Percentiles rank a stretch among this genome's conserved stretches.
Conservation (phyloP, 106 monocot genomes). For the Chionographis japonica region DNA sequence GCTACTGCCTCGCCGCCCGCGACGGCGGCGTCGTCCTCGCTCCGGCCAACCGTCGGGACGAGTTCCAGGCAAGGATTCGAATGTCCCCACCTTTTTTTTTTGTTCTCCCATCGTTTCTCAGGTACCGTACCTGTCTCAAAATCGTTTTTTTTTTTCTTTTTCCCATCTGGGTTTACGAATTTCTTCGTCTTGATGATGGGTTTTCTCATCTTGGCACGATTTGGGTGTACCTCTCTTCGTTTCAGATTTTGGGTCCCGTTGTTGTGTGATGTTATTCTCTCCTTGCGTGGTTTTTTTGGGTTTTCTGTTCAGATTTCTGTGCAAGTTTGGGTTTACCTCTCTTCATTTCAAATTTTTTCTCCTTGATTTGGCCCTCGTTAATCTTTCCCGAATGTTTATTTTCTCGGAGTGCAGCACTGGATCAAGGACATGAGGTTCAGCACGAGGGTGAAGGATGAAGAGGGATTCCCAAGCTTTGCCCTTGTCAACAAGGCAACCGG, state of each 20-base stretch:
- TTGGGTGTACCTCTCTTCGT: too few relatives aligned
- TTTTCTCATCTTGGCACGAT: too few relatives aligned
- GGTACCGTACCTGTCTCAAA: background rate
- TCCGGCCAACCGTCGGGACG: conserved; percentile 5
- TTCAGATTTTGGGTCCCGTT: too few relatives aligned
- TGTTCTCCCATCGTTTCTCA: background rate
- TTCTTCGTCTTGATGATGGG: too few relatives aligned
- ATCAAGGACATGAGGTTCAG: conserved; percentile 73
- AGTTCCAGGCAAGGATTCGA: conserved; percentile 10
- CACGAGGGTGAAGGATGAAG: conserved; percentile 69
- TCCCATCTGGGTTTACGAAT: too few relatives aligned
- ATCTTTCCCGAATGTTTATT: background rate
- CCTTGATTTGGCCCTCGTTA: background rate
- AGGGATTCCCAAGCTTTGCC: conserved; percentile 61
- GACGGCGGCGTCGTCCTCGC: conserved; percentile 16
- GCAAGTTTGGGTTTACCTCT: conserved; percentile 2
- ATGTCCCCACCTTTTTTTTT: background rate
- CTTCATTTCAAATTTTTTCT: background rate
- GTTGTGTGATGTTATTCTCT: too few relatives aligned
- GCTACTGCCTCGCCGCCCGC: conserved; percentile 19
- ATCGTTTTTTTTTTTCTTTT: background rate
- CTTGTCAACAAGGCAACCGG: conserved; percentile 74
- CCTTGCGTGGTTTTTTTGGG: too few relatives aligned
- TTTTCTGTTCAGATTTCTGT: too few relatives aligned
- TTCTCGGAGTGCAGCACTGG: conserved; percentile 59